Evolutionary conservation across 768 basidiomycete genomes (phyloP), one percentile per base, ranked within the genome.

Genomic region (Termitomyces sp.): DNA sequence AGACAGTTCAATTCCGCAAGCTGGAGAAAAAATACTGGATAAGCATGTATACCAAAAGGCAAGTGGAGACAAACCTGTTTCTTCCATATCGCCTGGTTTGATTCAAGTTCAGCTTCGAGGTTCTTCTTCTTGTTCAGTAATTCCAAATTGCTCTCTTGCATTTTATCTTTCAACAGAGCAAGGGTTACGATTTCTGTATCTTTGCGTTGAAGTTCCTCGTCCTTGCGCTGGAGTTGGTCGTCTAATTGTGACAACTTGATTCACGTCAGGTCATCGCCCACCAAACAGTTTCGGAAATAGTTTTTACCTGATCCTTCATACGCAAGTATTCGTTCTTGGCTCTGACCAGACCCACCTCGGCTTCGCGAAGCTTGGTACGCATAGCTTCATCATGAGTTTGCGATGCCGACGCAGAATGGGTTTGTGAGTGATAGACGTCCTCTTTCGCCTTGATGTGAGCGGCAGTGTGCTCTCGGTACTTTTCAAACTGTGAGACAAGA

Each of bases 291-390:
- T 14, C 9, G 6, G n/a, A n/a, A 13, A 8, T 4, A 20, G 3
- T 1, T 1, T 39, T 12, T 36, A 71, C 72, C 64, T 70, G 68
- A 24, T 69, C 64, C 48, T 70, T 68, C 22, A 74, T 45, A 37
- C 58, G 65, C 24, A 59, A 49, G 54, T 71, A 72, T 49, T 71
- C 72, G 42, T 67, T 63, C 48, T 67, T 68, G 6, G 70, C 73
- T 56, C 65, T 68, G n/a, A 59, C 61, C 8, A 73, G 56, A n/a
- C 71, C 69, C 27, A 53, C 61, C 57, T 72, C 73, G 16, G 67
- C 72, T 32, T 69, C 65, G 40, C 55, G 67, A 64, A 62, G 66
- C 61, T 56, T 58, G n/a, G 45, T 30, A 14, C 20, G 32, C 9
- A 48, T n/a, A 34, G 0, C 36, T 55, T 59, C 50, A n/a, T 46